Conservation (phyloP, 306 rosid genomes). For the Parietaria judaica region DNA sequence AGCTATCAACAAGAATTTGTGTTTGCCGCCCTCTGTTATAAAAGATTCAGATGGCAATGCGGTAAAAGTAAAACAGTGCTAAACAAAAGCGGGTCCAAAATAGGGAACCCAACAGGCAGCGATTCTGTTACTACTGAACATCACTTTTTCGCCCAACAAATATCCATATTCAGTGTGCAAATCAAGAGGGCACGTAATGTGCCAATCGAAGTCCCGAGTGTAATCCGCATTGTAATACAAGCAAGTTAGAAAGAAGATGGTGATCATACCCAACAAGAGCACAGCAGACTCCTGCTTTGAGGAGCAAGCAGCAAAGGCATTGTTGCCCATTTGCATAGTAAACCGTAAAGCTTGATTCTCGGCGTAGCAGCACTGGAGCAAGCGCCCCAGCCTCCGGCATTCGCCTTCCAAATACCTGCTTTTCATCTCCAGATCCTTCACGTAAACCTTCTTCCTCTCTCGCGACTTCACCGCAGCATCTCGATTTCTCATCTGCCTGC, state of each 20-base stretch:
- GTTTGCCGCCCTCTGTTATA: no score
- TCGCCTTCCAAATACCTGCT: conserved; percentile 81
- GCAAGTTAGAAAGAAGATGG: not conserved
- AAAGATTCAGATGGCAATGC: no score
- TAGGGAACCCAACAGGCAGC: no score
- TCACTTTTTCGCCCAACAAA: no score
- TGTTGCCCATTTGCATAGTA: conserved; percentile 47
- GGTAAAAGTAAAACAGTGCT: no score
- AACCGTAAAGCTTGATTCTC: conserved; percentile 79
- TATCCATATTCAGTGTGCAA: not conserved
- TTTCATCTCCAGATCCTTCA: conserved; percentile 68
- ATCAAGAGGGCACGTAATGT: no score
- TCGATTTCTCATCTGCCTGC: conserved; percentile 89
- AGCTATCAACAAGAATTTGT: no score
- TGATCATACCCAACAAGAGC: conserved; percentile 83
- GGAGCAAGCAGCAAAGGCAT: conserved; percentile 51
- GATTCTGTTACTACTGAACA: no score
- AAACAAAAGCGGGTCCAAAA: no score
- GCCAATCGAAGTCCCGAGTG: no score
- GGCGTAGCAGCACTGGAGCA: conserved; percentile 79
- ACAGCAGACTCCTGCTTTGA: conserved; percentile 99
- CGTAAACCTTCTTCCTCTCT: conserved; percentile 75
- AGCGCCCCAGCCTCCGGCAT: conserved; percentile 70
- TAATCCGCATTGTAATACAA: no score
- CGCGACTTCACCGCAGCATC: conserved; percentile 85